phyloP scores from a whole-genome alignment of 768 basidiomycete species.

The Lactarius psammicola region DNA sequence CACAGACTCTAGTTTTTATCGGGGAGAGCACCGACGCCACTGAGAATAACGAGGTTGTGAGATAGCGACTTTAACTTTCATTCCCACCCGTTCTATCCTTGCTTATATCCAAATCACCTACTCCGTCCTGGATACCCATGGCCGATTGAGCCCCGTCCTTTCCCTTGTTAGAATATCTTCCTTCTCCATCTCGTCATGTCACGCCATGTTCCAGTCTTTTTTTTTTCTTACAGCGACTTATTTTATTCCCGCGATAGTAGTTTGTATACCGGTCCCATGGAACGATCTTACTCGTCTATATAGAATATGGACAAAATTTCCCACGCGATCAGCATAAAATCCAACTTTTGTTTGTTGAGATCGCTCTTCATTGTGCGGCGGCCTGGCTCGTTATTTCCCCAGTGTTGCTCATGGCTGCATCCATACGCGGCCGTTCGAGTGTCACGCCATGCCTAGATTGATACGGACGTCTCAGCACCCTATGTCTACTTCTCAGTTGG shows the following conservation, averaged over 20 bases:
- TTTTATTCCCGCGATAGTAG: conserved; percentile 17
- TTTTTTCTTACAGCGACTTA: conserved; percentile 17
- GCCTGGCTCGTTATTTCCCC: conserved; percentile 74
- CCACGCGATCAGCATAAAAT: conserved; percentile 9
- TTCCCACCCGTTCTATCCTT: conserved; percentile 4
- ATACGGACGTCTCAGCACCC: conserved; percentile 81
- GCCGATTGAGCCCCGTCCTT: background rate
- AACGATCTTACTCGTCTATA: conserved; percentile 4
- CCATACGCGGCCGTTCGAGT: conserved; percentile 78
- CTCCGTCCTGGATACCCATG: conserved; percentile 23
- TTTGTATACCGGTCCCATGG: conserved; percentile 17
- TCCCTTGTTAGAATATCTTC: background rate
- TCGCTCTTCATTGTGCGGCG: conserved; percentile 65
- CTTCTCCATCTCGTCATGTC: conserved; percentile 15
- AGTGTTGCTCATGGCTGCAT: conserved; percentile 83
- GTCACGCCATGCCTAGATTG: conserved; percentile 80
- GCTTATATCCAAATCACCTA: background rate
- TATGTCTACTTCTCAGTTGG: conserved; percentile 44
- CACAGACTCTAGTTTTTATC: conserved; percentile 62
- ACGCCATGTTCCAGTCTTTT: conserved; percentile 10
- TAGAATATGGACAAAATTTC: conserved; percentile 8
- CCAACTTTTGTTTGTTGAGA: background rate
- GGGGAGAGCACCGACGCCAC: conserved; percentile 6
- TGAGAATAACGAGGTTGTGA: too few relatives aligned
- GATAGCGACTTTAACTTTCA: conserved; percentile 6